Evolutionary conservation across 2,329 filamentous ascomycete genomes (phyloP), one percentile per base, ranked within the genome.

Genomic region (Neopestalotiopsis sp.): DNA sequence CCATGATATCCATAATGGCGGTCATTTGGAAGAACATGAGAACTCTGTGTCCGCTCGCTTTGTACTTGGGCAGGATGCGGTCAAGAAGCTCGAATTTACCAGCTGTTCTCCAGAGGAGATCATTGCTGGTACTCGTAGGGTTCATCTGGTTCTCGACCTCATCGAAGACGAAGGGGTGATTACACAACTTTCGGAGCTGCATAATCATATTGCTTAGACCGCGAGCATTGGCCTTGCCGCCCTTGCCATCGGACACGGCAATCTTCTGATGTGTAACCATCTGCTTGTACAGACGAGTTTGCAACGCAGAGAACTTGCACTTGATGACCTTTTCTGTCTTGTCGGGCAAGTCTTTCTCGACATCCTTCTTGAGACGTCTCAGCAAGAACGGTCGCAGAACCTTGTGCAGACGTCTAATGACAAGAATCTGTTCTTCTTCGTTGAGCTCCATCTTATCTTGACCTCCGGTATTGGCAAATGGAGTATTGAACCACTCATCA

Each of bases 1-100:
- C 96, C 96, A 99, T 98, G 77, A 99, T 99, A 82, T 99, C 97
- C 96, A 99, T 99, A 79, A 99, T 99, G 71, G 97, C 95, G 4
- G 96, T 99, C 96, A 99, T 99, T 81, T 99, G 96, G 87, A 99
- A 99, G 88, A 99, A 99, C 93, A 99, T 98, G 80, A 99, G 86
- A 34, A 98, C 94, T 81, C 96, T 92, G 89, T 99, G 96, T 17
- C 94, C 94, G 1, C 94, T 95, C 3, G 88, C 91, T 74, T 93
- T 89, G 81, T 99, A 98, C 82, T 99, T 99, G 61, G 96, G 96
- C 72, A 99, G 81, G 71, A 99, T 87, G 65, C 96, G 89, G 79
- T 99, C 96, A 32, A 99, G 86, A 38, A 99, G 86, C 83, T 99
- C 96, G 76, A 99, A 99, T 82, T 99, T 99, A 78, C 96, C 97